Evolutionary conservation across 345 rosid species (phyloP), one percentile per base, ranked within the genome.

Genomic region (Lepidium aucheri): DNA sequence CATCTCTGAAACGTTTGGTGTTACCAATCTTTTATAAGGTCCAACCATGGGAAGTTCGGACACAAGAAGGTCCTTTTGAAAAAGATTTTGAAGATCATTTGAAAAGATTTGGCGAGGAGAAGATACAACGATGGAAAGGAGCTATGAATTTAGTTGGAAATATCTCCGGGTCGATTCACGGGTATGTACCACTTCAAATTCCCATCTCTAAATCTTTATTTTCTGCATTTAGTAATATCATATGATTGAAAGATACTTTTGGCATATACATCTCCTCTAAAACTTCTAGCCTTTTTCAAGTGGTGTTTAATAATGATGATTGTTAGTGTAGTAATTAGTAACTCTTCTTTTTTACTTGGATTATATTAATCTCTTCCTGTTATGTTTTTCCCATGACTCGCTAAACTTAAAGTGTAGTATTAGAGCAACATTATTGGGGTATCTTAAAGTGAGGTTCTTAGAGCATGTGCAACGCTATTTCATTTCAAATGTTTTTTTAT

Each of bases 1-100:
- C 57, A 14, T 36, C 50, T 0, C 1, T 62, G 8, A 3, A 40
- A 5, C 75, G 79, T 32, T 38, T 62, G 63, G 50, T 82, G 17
- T 63, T 82, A 6, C 89, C 85, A 1, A 70, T 85, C 39, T 80
- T 85, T 67, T 75, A 75, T 39, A 0, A 10, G 16, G 82, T 82
- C 45, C 67, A 82, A 0, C 86, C 85, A 0, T 82, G 83, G 43
- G 3, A 77, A 60, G 73, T 80, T 3, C 50, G 80, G 45, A 26
- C 32, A 28, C 83, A 77, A 41, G 10, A 3, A 0, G 83, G 81
- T 6, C 78, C 79, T 51, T 79, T 74, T 22, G 70, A 64, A 60
- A 8, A 26, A 16, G 79, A 67, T 26, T 79, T 85, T 46, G 9
- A 40, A 53, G 35, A 40, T 20, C 81, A 76, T 16, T 45, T 64